phyloP scores from a whole-genome alignment of 2,329 filamentous ascomycete species.

The Phoma sp. region DNA sequence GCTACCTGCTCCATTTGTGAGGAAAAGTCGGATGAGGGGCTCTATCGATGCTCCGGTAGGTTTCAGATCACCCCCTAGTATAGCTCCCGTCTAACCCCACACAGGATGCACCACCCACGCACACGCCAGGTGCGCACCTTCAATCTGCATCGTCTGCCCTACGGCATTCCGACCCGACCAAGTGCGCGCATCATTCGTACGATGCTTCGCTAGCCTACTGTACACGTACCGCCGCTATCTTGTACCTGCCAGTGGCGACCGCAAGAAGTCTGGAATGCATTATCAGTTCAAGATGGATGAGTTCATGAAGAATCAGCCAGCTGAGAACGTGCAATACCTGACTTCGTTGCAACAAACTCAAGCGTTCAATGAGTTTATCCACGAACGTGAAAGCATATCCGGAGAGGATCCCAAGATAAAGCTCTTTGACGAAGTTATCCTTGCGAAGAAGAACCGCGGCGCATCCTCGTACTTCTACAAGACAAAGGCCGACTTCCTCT shows the following conservation, averaged over 20 bases:
- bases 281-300: slow-evolving; percentile 73
- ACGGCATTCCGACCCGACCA: slow-evolving; percentile 71
- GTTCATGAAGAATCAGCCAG: slow-evolving; percentile 69
- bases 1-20: slow-evolving; percentile 77
- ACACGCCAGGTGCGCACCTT: slow-evolving; percentile 66
- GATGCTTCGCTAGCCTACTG: slow-evolving; percentile 72
- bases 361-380: slow-evolving; percentile 83
- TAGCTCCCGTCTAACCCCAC: slow-evolving; percentile 29
- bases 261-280: slow-evolving; percentile 67
- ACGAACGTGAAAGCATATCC: slow-evolving; percentile 75
- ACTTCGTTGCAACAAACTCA: slow-evolving; percentile 70
- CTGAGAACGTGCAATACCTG: slow-evolving; percentile 71
- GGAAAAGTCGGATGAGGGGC: slow-evolving; percentile 75
- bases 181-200: slow-evolving; percentile 71
- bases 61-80: slow-evolving; percentile 18
- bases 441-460: slow-evolving; percentile 77
- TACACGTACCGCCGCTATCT: slow-evolving; percentile 74
- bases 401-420: slow-evolving; percentile 71
- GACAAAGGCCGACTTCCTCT: slow-evolving; percentile 66
- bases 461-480: slow-evolving; percentile 71
- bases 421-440: slow-evolving; percentile 83
- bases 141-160: slow-evolving; percentile 71
- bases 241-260: slow-evolving; percentile 64
- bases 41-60: slow-evolving; percentile 73
- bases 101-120: slow-evolving; percentile 63